Evolutionary conservation across 257 asterid genomes (phyloP).

Genomic region (Salvia rosmarinus): DNA sequence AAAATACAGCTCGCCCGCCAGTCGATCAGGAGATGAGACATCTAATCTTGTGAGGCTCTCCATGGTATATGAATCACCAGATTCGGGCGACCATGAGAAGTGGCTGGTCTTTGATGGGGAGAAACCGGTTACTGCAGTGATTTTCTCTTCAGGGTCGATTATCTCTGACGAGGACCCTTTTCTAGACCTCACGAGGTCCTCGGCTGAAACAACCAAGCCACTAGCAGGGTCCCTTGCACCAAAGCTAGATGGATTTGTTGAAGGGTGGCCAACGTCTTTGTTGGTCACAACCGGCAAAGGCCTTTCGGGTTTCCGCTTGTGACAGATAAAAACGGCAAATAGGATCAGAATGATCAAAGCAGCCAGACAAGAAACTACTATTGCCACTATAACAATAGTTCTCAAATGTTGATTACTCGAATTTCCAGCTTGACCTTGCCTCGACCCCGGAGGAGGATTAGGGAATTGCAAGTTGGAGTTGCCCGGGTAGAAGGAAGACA

Average conservation of each 20-base stretch:
- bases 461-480: conserved; percentile 77
- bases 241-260: conserved; percentile 57
- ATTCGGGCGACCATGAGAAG: conserved; percentile 92
- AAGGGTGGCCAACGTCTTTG: conserved; percentile 50
- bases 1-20: conserved; percentile 91
- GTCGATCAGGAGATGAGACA: conserved; percentile 77
- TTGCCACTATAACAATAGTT: conserved; percentile 56
- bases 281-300: conserved; percentile 48
- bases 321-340: conserved; percentile 55
- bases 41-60: conserved; percentile 82
- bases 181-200: conserved; percentile 61
- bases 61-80: conserved; percentile 75
- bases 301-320: conserved; percentile 50
- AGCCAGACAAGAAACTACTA: conserved; percentile 66
- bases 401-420: conserved; percentile 43
- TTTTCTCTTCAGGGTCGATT: conserved; percentile 73
- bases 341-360: conserved; percentile 53
- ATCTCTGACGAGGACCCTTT: conserved; percentile 73
- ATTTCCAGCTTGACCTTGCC: conserved; percentile 42
- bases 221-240: conserved; percentile 52
- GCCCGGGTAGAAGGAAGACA: conserved; percentile 92
- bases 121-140: conserved; percentile 67
- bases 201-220: conserved; percentile 67
- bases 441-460: conserved; percentile 68
- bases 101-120: conserved; percentile 88